Evolutionary conservation across 495 filamentous ascomycete species (phyloP), one percentile per base, ranked within the genome.

Genomic region (Pyrenula massariospora): DNA sequence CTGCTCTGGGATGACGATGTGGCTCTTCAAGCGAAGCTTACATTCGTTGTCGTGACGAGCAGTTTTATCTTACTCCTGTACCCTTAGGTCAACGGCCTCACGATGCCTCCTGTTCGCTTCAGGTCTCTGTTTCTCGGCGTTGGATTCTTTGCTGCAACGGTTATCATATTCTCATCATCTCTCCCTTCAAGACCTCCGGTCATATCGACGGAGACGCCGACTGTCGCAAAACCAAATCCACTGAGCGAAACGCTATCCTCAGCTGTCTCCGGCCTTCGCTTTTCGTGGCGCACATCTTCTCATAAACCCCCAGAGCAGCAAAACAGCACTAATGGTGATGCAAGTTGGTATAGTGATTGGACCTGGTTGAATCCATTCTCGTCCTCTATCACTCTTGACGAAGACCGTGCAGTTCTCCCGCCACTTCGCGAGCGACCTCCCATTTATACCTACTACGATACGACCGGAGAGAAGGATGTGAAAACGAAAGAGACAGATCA

Each of bases 401-500:
- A 95, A 69, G 83, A 84, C 58, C 78, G 91, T 50, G 84, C 87
- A n/a, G 82, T 96, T 56, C 83, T 98, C 2, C 93, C 93, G 56
- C 86, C 90, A 2, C 68, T 91, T n/a, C 66, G 60, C 22, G 72
- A 81, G 42, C 80, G 92, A 25, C 83, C 86, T 19, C 79, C 83
- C n/a, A 83, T 97, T 50, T 97, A 96, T 68, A 95, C 91, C 54
- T 98, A 89, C 68, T 95, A 95, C 65, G 89, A 96, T 60, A 70
- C 79, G 21, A 82, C 77, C 5, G 65, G 77, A 55, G 77, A 85
- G 59, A 80, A 82, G 60, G 81, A 83, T 49, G 73, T 77, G 54
- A 74, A 75, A 12, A 73, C 75, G 47, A 78, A 81, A 58, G 78
- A 83, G 25, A 85, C 88, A 2, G 88, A 97, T 64, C 83, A 83